These are phyloP conservation scores for Umbilicaria muhlenbergii DNA, from an alignment of 495 filamentous ascomycete species.

Conservation along the genomic window DNA sequence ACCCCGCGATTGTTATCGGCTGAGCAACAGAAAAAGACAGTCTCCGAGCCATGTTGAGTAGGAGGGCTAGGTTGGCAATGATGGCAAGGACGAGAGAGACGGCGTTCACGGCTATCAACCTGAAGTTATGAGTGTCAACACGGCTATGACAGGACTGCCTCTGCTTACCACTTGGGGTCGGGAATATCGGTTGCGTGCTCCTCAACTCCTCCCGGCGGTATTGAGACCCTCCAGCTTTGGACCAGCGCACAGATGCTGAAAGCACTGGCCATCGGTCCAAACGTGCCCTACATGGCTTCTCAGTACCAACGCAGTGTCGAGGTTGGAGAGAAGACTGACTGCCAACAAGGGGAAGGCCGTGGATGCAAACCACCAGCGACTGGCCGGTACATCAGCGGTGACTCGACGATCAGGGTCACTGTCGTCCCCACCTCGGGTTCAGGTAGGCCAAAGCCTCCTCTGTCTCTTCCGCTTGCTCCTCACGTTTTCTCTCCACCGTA, in stretches of 20 bases:
- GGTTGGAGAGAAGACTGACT: conserved; percentile 12
- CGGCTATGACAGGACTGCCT: background rate
- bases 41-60: conserved; percentile 57
- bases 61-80: conserved; percentile 52
- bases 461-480: conserved; percentile 11
- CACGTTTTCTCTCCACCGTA: conserved; percentile 25
- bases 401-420: background rate
- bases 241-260: conserved; percentile 70
- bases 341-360: conserved; percentile 70
- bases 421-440: conserved; percentile 32
- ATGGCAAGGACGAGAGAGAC: conserved; percentile 57
- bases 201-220: conserved; percentile 32
- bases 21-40: conserved; percentile 39
- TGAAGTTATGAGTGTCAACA: conserved; percentile 12
- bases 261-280: conserved; percentile 70
- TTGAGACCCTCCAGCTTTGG: conserved; percentile 53
- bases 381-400: conserved; percentile 12
- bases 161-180: conserved; percentile 54
- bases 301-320: background rate
- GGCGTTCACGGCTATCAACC: conserved; percentile 57
- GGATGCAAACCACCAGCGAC: conserved; percentile 78
- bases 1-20: conserved; percentile 51
- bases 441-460: conserved; percentile 28
- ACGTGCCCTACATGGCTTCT: conserved; percentile 35
- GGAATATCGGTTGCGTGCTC: conserved; percentile 33